Percentiles rank a stretch among this genome's conserved stretches.
These are phyloP conservation scores for Kodamaea nitidulidarum DNA, from an alignment of 805 yeast genomes.

Conservation along the genomic window DNA sequence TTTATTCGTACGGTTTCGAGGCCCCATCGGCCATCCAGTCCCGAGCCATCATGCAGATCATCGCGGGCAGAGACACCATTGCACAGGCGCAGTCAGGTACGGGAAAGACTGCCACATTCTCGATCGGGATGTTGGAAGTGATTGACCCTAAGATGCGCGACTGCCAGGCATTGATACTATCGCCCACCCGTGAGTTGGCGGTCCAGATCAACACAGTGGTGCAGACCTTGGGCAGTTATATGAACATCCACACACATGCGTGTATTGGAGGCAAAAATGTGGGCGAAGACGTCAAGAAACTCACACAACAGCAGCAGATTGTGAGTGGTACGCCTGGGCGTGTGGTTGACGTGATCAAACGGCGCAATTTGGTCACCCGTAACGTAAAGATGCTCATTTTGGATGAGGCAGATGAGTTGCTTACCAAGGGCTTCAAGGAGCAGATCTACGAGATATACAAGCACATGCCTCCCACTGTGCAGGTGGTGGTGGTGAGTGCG, in stretches of 20 bases:
- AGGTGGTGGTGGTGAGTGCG: conserved; percentile 92
- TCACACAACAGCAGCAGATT: conserved; percentile 83
- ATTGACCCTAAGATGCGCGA: conserved; percentile 68
- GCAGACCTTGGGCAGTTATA: conserved; percentile 81
- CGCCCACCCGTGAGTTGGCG: conserved; percentile 98
- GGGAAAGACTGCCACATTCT: conserved; percentile 85
- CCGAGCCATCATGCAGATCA: conserved; percentile 74
- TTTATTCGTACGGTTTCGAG: conserved; percentile 78
- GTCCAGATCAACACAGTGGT: conserved; percentile 93
- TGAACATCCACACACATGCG: conserved; percentile 90
- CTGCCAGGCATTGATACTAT: conserved; percentile 89
- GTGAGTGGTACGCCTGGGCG: conserved; percentile 99
- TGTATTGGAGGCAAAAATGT: conserved; percentile 96
- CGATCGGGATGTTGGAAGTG: conserved; percentile 69
- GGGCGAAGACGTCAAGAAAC: conserved; percentile 81
- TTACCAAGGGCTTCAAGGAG: conserved; percentile 90
- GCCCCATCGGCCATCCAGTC: conserved; percentile 80
- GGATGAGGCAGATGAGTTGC: conserved; percentile 96
- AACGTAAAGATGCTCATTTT: conserved; percentile 89
- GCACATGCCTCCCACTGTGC: conserved; percentile 76
- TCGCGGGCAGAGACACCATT: conserved; percentile 64
- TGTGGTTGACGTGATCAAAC: conserved; percentile 91
- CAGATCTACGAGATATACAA: conserved; percentile 92
- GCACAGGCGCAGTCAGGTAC: conserved; percentile 92
- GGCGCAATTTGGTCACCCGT: conserved; percentile 78